These are phyloP conservation scores for Dioszegia crocea DNA, from an alignment of 768 basidiomycete genomes.

Conservation along the genomic window DNA sequence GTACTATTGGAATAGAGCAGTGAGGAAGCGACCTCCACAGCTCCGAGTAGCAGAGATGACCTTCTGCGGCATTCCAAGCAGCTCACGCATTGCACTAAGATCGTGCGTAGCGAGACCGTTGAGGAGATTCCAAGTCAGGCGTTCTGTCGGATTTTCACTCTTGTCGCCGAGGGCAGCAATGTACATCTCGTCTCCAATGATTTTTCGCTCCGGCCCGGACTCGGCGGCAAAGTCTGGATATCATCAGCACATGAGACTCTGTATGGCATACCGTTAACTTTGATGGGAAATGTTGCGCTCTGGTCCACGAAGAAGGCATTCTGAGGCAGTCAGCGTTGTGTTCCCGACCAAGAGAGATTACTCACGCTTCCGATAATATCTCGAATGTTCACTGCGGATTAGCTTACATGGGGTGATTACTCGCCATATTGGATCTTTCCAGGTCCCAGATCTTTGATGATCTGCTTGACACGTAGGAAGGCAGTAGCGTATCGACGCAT, in stretches of 20 bases:
- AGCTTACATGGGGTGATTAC: neutral
- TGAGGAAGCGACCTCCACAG: conserved; percentile 8
- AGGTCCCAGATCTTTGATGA: conserved; percentile 12
- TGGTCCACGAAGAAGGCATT: conserved; percentile 18
- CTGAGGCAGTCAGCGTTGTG: neutral
- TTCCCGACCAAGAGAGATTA: no score
- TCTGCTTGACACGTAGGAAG: conserved; percentile 31
- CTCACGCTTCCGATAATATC: conserved; percentile 42
- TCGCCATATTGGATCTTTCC: conserved; percentile 11
- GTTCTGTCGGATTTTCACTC: neutral
- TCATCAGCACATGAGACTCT: neutral
- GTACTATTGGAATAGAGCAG: conserved; percentile 17
- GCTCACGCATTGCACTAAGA: conserved; percentile 44
- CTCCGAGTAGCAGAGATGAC: conserved; percentile 18
- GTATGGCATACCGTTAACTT: conserved; percentile 8
- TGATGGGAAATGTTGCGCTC: conserved; percentile 16
- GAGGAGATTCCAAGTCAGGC: conserved; percentile 24
- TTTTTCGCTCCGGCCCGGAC: neutral
- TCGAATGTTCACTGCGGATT: conserved; percentile 16
- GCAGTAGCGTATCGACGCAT: conserved; percentile 45
- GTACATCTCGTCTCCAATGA: neutral
- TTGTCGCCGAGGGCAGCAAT: conserved; percentile 18
- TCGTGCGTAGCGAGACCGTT: conserved; percentile 40
- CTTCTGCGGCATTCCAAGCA: conserved; percentile 35
- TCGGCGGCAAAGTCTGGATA: conserved; percentile 8